Evolutionary conservation across 352 stramenopile genomes (phyloP).

Genomic region (Globisporangium sylvaticum): DNA sequence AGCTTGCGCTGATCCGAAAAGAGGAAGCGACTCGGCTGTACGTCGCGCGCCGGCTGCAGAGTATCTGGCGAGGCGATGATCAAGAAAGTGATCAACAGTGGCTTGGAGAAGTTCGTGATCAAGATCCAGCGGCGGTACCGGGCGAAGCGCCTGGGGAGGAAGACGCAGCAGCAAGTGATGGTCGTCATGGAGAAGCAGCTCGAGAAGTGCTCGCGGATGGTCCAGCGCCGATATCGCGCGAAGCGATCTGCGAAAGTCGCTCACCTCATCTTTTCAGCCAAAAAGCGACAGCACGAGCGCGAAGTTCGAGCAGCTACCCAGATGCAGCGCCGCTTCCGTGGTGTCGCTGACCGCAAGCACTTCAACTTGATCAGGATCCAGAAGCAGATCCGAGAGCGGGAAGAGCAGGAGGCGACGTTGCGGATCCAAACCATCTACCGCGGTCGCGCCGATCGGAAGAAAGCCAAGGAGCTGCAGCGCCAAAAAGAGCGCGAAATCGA

Average conservation of each 20-base stretch:
- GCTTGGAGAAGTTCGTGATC: slow-evolving; percentile 44
- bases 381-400: slow-evolving; percentile 22
- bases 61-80: slow-evolving; percentile 57
- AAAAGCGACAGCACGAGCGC: slow-evolving; percentile 26
- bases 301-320: slow-evolving; percentile 40
- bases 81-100: slow-evolving; percentile 37
- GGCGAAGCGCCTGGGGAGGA: slow-evolving; percentile 28
- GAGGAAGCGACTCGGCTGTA: slow-evolving; percentile 37
- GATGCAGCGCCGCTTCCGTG: slow-evolving; percentile 58
- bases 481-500: slow-evolving; percentile 31
- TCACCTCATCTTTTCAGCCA: slow-evolving; percentile 27
- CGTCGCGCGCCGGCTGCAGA: slow-evolving; percentile 56
- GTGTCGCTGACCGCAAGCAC: slow-evolving; percentile 28
- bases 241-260: slow-evolving; percentile 40
- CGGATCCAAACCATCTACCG: slow-evolving; percentile 62
- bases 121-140: slow-evolving; percentile 74
- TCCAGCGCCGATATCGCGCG: slow-evolving; percentile 63
- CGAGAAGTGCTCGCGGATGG: slow-evolving; percentile 33
- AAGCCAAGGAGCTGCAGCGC: slow-evolving; percentile 30
- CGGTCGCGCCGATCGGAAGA: slow-evolving; percentile 39
- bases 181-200: slow-evolving; percentile 42
- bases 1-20: slow-evolving; percentile 22
- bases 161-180: slow-evolving; percentile 28
- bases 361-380: slow-evolving; percentile 32
- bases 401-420: slow-evolving; percentile 39